Percentiles rank a stretch among this genome's conserved stretches.
Evolutionary conservation across 2,329 filamentous ascomycete genomes (phyloP).

Genomic region (Alternaria arborescens): DNA sequence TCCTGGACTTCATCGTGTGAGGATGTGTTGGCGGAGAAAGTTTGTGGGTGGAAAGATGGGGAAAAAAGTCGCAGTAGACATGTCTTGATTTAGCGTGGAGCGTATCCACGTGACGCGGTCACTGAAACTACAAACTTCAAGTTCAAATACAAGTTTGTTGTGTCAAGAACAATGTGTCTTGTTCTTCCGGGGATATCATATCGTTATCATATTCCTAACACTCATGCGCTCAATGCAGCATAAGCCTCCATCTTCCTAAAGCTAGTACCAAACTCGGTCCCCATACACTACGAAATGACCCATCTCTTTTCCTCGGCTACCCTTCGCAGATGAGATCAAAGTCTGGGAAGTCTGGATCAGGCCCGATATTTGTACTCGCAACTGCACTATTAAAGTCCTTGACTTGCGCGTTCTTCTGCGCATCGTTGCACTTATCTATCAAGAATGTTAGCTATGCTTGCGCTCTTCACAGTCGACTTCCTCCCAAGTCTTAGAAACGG

Average conservation of each 20-base stretch:
- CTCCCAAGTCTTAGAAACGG: neutral
- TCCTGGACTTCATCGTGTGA: neutral
- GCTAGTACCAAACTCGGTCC: neutral
- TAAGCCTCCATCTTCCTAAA: neutral
- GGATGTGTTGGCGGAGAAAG: neutral
- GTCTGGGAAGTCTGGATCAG: slow-evolving; percentile 49
- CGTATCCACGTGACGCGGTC: neutral
- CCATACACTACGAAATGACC: neutral
- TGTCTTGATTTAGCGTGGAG: slow-evolving; percentile 1
- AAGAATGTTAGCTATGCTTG: neutral
- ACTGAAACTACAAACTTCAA: neutral
- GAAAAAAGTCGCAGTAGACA: neutral
- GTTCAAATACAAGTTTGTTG: neutral
- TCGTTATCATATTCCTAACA: neutral
- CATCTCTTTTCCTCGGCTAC: neutral
- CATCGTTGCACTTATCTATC: slow-evolving; percentile 39
- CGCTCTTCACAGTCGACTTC: neutral
- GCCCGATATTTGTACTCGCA: slow-evolving; percentile 46
- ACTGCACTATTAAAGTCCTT: slow-evolving; percentile 38
- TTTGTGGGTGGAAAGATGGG: neutral
- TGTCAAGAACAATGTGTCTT: neutral
- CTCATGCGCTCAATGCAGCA: neutral
- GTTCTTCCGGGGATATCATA: neutral
- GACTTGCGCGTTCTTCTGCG: slow-evolving; percentile 38
- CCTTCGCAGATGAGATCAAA: slow-evolving; percentile 50